Evolutionary conservation across 2,329 filamentous ascomycete species (phyloP).

Genomic region (Knufia fluminis): DNA sequence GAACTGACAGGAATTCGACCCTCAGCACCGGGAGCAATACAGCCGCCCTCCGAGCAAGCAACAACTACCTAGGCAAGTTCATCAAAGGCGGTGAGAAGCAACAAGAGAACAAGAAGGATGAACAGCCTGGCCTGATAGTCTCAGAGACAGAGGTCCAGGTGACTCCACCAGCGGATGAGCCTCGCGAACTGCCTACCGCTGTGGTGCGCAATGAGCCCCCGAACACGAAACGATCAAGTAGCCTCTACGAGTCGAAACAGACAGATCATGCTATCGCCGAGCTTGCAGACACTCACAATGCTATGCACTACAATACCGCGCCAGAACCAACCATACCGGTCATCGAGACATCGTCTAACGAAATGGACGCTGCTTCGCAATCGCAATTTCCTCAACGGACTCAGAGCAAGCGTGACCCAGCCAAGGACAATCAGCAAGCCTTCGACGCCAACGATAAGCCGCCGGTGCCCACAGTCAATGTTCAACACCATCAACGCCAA

Average conservation of each 20-base stretch:
- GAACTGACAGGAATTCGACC: constrained; percentile 15
- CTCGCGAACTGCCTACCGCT: constrained; percentile 16
- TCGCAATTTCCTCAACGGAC: constrained; percentile 8
- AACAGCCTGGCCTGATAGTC: constrained; percentile 6
- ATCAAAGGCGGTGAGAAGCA: constrained; percentile 27
- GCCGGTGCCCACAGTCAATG: background rate
- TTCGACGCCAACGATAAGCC: background rate
- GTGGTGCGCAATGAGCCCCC: constrained; percentile 12
- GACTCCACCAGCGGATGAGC: constrained; percentile 15
- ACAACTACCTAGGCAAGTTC: constrained; percentile 31
- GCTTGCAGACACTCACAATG: constrained; percentile 1
- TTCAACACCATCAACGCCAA: background rate
- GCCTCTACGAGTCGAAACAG: background rate
- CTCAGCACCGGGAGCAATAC: constrained; percentile 23
- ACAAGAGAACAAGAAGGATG: constrained; percentile 14
- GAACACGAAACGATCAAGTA: background rate
- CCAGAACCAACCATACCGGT: constrained; percentile 7
- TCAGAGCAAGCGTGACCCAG: background rate
- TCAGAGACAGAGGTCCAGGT: constrained; percentile 15
- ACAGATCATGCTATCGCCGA: background rate
- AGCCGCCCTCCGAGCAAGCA: constrained; percentile 27
- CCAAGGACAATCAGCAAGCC: background rate
- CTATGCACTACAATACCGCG: constrained; percentile 9
- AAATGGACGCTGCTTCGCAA: constrained; percentile 7
- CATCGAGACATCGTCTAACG: constrained; percentile 12